Percentiles rank a stretch among this genome's conserved stretches.
phyloP scores from a whole-genome alignment of 2,329 filamentous ascomycete species.

The Polychaeton citri region DNA sequence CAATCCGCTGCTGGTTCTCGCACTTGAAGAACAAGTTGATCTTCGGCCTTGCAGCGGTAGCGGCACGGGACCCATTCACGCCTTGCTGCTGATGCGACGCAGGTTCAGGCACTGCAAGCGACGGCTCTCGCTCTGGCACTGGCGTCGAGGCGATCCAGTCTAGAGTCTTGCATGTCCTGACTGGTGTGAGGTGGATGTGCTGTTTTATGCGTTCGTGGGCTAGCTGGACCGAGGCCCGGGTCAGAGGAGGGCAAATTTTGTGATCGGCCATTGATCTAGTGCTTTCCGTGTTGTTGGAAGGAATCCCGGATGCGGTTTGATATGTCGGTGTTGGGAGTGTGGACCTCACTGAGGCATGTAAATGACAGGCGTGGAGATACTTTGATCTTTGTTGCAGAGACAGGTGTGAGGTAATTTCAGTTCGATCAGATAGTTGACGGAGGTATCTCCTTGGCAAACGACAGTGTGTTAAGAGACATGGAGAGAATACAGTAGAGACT shows the following conservation, averaged over 20 bases:
- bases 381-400: too few species aligned
- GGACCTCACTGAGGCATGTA: too few species aligned
- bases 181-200: constrained; percentile 71
- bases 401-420: too few species aligned
- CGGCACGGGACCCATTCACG: constrained; percentile 4
- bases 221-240: constrained; percentile 53
- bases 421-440: too few species aligned
- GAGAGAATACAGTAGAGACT: too few species aligned
- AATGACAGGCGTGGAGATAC: too few species aligned
- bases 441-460: too few species aligned
- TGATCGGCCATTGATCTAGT: constrained; percentile 36
- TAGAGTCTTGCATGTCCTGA: constrained; percentile 67
- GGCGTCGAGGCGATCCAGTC: constrained; percentile 61
- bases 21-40: constrained; percentile 85
- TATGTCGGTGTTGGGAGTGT: too few species aligned
- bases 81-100: constrained; percentile 3
- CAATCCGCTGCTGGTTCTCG: constrained; percentile 81
- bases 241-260: constrained; percentile 47
- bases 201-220: constrained; percentile 62
- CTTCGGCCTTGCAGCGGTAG: constrained; percentile 42
- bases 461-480: too few species aligned
- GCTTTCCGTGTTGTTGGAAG: too few species aligned
- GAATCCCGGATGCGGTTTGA: neutral
- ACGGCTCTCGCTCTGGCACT: constrained; percentile 28
- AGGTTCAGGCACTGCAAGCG: constrained; percentile 3